Percentiles rank a stretch among this genome's conserved stretches.
phyloP scores from a whole-genome alignment of 371 early-diverging fungal species.

The Actinomucor elegans region DNA sequence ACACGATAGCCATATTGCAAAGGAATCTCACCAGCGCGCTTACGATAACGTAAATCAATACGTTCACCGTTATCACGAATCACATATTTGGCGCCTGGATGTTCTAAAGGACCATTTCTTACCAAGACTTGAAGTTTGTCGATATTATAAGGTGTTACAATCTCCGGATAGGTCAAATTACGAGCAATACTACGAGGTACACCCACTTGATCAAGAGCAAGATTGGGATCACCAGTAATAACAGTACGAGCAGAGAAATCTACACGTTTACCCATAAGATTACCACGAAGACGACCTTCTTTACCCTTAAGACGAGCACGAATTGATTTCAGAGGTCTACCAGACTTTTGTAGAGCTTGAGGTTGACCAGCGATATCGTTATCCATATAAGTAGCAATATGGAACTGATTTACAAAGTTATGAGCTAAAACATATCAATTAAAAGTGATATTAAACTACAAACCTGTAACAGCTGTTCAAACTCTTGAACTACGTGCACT shows the following conservation, averaged over 20 bases:
- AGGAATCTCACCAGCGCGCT: conserved; percentile 85
- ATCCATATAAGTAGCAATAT: conserved; percentile 99
- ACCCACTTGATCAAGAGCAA: conserved; percentile 98
- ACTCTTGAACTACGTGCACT: conserved; percentile 93
- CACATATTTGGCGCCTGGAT: conserved; percentile 99
- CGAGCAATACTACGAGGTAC: conserved; percentile 98
- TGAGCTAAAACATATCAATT: no score
- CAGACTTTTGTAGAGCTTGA: conserved; percentile 94
- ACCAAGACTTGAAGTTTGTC: conserved; percentile 88
- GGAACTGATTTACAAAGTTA: conserved; percentile 61
- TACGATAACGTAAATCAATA: conserved; percentile 94
- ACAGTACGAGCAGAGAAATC: conserved; percentile 99
- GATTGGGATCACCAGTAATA: conserved; percentile 99
- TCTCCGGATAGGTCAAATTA: conserved; percentile 98
- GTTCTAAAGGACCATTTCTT: conserved; percentile 94
- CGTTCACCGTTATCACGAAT: conserved; percentile 96
- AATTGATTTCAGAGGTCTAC: conserved; percentile 97
- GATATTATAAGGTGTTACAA: conserved; percentile 98
- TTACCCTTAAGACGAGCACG: conserved; percentile 99
- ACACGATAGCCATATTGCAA: conserved; percentile 95
- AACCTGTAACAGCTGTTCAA: conserved; percentile 91
- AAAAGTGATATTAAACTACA: background rate
- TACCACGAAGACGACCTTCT: conserved; percentile 99
- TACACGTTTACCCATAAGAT: conserved; percentile 99
- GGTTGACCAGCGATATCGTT: conserved; percentile 99